phyloP scores from a whole-genome alignment of 805 yeast genomes.

The Scheffersomyces ergatensis region DNA sequence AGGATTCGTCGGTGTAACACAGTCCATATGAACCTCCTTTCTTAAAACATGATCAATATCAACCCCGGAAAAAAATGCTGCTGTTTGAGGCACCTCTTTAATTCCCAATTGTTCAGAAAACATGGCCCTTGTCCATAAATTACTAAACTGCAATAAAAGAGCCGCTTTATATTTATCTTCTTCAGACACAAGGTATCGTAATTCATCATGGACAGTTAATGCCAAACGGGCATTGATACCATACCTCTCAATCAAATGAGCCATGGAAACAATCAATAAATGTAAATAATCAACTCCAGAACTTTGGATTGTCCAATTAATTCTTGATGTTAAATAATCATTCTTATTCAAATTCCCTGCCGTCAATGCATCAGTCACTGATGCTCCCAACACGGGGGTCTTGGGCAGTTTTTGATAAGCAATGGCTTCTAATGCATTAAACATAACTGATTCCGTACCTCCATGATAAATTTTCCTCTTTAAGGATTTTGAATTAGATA shows the following conservation, averaged over 20 bases:
- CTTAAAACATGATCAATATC: slow-evolving; percentile 87
- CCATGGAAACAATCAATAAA: slow-evolving; percentile 80
- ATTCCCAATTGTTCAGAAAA: slow-evolving; percentile 92
- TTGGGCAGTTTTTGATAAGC: slow-evolving; percentile 78
- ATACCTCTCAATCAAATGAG: slow-evolving; percentile 66
- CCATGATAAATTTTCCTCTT: slow-evolving; percentile 58
- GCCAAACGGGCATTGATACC: slow-evolving; percentile 71
- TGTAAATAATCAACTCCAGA: slow-evolving; percentile 97
- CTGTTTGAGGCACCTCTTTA: slow-evolving; percentile 84
- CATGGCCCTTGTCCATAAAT: slow-evolving; percentile 95
- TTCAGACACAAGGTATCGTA: slow-evolving; percentile 73
- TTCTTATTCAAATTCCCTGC: slow-evolving; percentile 59
- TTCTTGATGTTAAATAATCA: slow-evolving; percentile 81
- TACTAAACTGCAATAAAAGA: slow-evolving; percentile 80
- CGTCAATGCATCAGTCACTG: slow-evolving; percentile 82
- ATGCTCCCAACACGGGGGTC: slow-evolving; percentile 92
- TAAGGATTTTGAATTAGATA: background rate
- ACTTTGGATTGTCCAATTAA: slow-evolving; percentile 97
- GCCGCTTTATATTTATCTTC: slow-evolving; percentile 77
- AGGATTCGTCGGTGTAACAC: slow-evolving; percentile 87
- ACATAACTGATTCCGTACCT: slow-evolving; percentile 90
- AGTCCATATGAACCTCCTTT: slow-evolving; percentile 89
- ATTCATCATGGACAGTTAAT: slow-evolving; percentile 93
- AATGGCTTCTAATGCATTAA: slow-evolving; percentile 82
- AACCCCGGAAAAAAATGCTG: slow-evolving; percentile 93